Conservation (phyloP, 2,329 filamentous ascomycete genomes). For the Colletotrichum higginsianum region DNA sequence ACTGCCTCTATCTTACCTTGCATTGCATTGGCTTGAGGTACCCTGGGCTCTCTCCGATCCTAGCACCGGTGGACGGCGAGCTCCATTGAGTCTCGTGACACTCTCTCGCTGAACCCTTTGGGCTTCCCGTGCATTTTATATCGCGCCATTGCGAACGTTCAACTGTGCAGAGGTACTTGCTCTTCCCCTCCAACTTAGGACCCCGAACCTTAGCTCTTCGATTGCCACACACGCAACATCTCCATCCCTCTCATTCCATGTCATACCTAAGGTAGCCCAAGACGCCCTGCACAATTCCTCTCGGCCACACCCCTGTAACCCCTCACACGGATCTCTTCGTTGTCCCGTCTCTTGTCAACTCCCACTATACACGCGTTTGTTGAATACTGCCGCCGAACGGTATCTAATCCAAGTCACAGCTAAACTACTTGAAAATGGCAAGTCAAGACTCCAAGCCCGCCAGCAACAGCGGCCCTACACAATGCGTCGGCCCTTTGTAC, state of each 20-base stretch:
- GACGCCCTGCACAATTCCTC: slow-evolving; percentile 3
- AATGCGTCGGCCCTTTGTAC: slow-evolving; percentile 87
- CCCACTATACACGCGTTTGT: not conserved
- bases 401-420: slow-evolving; percentile 14
- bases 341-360: not conserved
- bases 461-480: slow-evolving; percentile 53
- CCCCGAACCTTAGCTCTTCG: not conserved
- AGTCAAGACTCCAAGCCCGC: slow-evolving; percentile 31
- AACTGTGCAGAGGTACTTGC: not conserved
- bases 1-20: not conserved
- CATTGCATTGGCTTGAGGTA: slow-evolving; percentile 3
- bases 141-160: slow-evolving; percentile 4
- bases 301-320: not conserved
- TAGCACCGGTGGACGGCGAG: slow-evolving; percentile 33
- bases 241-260: not conserved
- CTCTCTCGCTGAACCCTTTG: slow-evolving; percentile 10
- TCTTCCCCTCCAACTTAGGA: not conserved
- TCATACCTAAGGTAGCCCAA: not conserved
- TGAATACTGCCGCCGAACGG: not conserved
- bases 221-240: not conserved
- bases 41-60: not conserved
- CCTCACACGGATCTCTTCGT: not conserved
- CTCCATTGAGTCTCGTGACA: slow-evolving; percentile 39
- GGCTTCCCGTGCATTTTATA: slow-evolving; percentile 18
- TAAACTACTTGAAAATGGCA: slow-evolving; percentile 16